Base-by-base conservation (phyloP, 768 basidiomycete species). In the Russula griseocarnosa region DNA sequence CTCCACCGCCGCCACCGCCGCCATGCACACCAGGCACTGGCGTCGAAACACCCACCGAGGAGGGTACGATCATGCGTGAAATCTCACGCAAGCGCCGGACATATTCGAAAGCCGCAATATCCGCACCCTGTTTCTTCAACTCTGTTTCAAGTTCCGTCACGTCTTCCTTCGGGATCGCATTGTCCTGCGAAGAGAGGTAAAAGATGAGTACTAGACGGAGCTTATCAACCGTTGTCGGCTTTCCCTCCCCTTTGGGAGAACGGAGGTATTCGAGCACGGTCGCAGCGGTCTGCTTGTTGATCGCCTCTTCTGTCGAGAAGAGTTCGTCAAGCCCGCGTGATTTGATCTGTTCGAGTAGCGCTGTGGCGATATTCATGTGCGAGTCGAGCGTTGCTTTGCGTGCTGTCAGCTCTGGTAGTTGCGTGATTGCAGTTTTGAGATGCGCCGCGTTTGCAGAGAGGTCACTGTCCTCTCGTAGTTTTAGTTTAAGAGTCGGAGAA, bases 291-390 rank as follows among this genome's bases (percentile, higher is more conserved):
- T 97, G 93, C 73, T 93, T 94, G 30, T 82, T 81, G 67, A 91
- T 90, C 5, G 87, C 85, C 74, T 99, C 97, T 78, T 99, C 97
- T 32, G 87, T 86, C 71, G 94, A 94, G 78, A 97, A 98, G n/a
- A 99, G 80, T 71, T 96, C 96, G 74, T 99, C 97, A 36, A 99
- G 81, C 4, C 92, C 93, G 40, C 97, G 85, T 63, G 86, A 87
- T 77, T 98, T 98, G 78, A 99, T 97, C 42, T 97, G 87, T 73
- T 96, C 94, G 32, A 99, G 78, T 11, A 99, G 77, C 20, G 95
- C 90, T 14, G 95, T 97, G 42, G 96, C 96, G 61, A 99, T 96
- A 76, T 98, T 98, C 95, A 99, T 98, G 73, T 99, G 97, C 3
- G 95, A 94, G 74, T 99, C 97, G 28, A 99, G 82, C 1, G 92